Conservation (phyloP, 108 stramenopile genomes). For the Fragilariopsis cylindrus region DNA sequence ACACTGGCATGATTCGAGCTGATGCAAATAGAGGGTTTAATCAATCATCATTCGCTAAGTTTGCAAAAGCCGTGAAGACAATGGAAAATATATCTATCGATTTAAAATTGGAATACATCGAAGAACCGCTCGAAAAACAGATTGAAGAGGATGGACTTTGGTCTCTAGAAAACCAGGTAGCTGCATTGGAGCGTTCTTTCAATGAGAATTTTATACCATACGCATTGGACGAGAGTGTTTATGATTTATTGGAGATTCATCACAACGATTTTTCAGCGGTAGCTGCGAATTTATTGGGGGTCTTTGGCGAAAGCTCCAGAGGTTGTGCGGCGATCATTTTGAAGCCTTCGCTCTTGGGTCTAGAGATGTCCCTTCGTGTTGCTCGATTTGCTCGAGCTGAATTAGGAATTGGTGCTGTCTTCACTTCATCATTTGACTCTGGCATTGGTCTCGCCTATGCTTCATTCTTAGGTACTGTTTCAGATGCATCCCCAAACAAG, state of each 20-base stretch:
- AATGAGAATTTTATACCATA: slow-evolving; percentile 48
- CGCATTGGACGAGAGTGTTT: slow-evolving; percentile 82
- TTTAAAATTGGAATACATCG: slow-evolving; percentile 66
- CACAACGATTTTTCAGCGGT: slow-evolving; percentile 47
- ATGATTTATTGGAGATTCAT: slow-evolving; percentile 57
- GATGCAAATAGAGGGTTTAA: slow-evolving; percentile 85
- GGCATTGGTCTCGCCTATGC: slow-evolving; percentile 75
- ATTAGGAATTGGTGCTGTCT: slow-evolving; percentile 65
- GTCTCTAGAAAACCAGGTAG: slow-evolving; percentile 51
- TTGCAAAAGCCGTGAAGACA: slow-evolving; percentile 42
- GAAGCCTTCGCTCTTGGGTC: slow-evolving; percentile 82
- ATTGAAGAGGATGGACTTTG: slow-evolving; percentile 28
- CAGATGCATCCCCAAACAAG: slow-evolving; percentile 43
- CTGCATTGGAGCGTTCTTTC: slow-evolving; percentile 52
- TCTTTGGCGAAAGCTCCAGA: slow-evolving; percentile 34
- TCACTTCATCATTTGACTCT: slow-evolving; percentile 81
- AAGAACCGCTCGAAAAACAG: slow-evolving; percentile 69
- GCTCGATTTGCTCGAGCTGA: slow-evolving; percentile 66
- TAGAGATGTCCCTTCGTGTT: slow-evolving; percentile 70
- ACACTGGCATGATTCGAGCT: slow-evolving; percentile 41
- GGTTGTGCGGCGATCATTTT: slow-evolving; percentile 79
- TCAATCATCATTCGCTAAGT: slow-evolving; percentile 38
- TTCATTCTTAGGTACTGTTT: slow-evolving; percentile 64
- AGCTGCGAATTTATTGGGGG: slow-evolving; percentile 31
- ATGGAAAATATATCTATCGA: background rate